Evolutionary conservation across 345 rosid genomes (phyloP), one percentile per base, ranked within the genome.

Genomic region (Populus euphratica): DNA sequence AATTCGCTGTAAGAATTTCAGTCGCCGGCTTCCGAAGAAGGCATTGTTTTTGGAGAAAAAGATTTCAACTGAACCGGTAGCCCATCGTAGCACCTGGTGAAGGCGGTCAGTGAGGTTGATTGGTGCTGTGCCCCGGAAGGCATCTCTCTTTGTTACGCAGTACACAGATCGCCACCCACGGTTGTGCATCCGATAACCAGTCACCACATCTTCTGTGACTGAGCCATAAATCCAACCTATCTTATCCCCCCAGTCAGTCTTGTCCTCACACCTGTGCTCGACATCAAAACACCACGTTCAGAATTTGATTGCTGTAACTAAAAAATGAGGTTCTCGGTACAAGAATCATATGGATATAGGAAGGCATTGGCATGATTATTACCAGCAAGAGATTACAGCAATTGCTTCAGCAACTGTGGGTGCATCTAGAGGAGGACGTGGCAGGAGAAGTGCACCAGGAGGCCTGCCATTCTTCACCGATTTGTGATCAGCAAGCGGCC

Each of bases 321-420:
- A 59, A n/a, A 59, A 59, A 9, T 8, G 4, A 59, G 63, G 63
- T 25, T 25, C 63, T 23, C 23, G 29, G 29, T 10, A 2, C 62
- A 54, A 21, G 27, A 54, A 21, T 54, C 23, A 9, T 54, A 59
- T 59, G 4, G 1, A 59, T n/a, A 59, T n/a, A 59, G 29, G 27
- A n/a, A 23, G 61, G 64, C 9, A 59, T 59, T 59, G 64, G 25
- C 3, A 3, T 10, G 64, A 59, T 25, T 59, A 75, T 78, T 90
- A 94, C 98, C 98, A 94, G 89, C 98, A 94, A 67, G 98, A 93
- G 69, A 94, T 90, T 82, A 93, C 98, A 35, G 94, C 98, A 8
- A 93, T 88, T 20, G 98, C 98, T 85, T 94, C 98, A 8, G 98
- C 98, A n/a, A 94, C 98, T 2, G 98, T 94, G 2, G 91, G 98